These are phyloP conservation scores for Penicillium taxi DNA, from an alignment of 495 filamentous ascomycete genomes.

Conservation along the genomic window DNA sequence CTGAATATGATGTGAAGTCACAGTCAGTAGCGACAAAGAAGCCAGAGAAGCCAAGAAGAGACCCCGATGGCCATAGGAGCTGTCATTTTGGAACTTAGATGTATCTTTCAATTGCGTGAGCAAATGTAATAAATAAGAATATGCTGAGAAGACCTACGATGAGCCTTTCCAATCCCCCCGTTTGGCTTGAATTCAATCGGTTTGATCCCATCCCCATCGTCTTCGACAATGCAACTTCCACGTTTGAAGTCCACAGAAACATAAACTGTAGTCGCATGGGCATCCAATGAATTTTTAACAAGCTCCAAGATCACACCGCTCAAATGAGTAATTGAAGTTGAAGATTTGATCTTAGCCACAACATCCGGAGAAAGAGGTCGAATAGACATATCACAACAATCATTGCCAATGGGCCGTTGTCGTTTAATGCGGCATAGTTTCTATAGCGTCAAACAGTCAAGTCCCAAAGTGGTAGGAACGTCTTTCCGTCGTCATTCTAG, in stretches of 20 bases:
- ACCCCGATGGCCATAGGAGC: slow-evolving; percentile 60
- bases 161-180: slow-evolving; percentile 66
- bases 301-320: slow-evolving; percentile 66
- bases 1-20: slow-evolving; percentile 65
- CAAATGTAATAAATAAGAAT: too few species aligned
- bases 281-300: slow-evolving; percentile 83
- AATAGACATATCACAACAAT: slow-evolving; percentile 40
- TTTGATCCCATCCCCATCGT: slow-evolving; percentile 75
- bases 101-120: slow-evolving; percentile 52
- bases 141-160: slow-evolving; percentile 28
- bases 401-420: not conserved
- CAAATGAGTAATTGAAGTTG: slow-evolving; percentile 65
- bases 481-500: slow-evolving; percentile 15
- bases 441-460: slow-evolving; percentile 3
- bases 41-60: slow-evolving; percentile 71
- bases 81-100: slow-evolving; percentile 55
- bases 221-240: slow-evolving; percentile 77
- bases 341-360: slow-evolving; percentile 81
- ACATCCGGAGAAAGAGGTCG: slow-evolving; percentile 65
- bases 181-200: slow-evolving; percentile 60
- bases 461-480: slow-evolving; percentile 6
- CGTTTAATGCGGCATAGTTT: slow-evolving; percentile 7
- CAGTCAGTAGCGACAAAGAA: slow-evolving; percentile 64
- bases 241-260: slow-evolving; percentile 67
- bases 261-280: slow-evolving; percentile 59